Conservation (phyloP, 768 basidiomycete species). For the Suillus subluteus region DNA sequence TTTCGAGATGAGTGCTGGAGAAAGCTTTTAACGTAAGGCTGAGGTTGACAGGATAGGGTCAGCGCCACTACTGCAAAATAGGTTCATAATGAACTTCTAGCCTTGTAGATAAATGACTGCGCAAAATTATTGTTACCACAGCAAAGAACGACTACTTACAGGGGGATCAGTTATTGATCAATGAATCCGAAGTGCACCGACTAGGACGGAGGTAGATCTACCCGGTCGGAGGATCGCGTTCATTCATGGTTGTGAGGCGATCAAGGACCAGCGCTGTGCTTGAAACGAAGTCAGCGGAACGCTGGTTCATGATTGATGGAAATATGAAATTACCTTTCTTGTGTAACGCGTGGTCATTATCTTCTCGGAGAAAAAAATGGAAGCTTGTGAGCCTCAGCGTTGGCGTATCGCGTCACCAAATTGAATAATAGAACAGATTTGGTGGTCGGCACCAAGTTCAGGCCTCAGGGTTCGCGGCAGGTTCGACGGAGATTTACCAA, state of each 20-base stretch:
- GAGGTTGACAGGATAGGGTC: not conserved
- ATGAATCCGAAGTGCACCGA: conserved; percentile 23
- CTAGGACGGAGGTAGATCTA: conserved; percentile 24
- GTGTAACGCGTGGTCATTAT: conserved; percentile 11
- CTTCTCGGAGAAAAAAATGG: conserved; percentile 34
- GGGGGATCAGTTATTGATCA: conserved; percentile 6
- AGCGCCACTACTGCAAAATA: not conserved
- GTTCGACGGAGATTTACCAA: conserved; percentile 19
- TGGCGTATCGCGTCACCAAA: conserved; percentile 25
- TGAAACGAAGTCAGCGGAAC: conserved; percentile 25
- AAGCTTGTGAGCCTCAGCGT: conserved; percentile 20
- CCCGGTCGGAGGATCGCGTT: conserved; percentile 21
- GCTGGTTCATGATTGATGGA: conserved; percentile 12
- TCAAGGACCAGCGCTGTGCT: conserved; percentile 20
- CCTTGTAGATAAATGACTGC: not conserved
- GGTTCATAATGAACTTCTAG: not conserved
- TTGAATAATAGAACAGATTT: conserved; percentile 22
- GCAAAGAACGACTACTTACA: not conserved
- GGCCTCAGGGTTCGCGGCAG: conserved; percentile 16
- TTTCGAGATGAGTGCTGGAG: not conserved
- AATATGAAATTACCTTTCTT: conserved; percentile 18
- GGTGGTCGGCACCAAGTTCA: conserved; percentile 19
- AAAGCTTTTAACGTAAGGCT: not conserved
- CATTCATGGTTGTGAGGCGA: conserved; percentile 25
- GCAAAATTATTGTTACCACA: conserved; percentile 8